Evolutionary conservation across 345 rosid genomes (phyloP).

Genomic region (Gossypium mustelinum): DNA sequence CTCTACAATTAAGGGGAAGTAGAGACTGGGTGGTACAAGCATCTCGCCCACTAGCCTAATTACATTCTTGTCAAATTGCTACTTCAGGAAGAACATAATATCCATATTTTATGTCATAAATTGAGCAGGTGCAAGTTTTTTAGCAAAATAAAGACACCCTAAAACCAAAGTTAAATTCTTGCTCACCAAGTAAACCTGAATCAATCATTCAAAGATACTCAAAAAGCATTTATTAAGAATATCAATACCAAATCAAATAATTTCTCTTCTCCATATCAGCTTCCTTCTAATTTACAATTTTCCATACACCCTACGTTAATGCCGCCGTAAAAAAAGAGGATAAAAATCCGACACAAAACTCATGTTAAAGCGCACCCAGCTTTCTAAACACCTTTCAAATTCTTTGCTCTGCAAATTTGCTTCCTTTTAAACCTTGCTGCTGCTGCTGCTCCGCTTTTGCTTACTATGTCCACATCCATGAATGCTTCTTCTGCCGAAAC

Average conservation of each 20-base stretch:
- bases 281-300: background rate
- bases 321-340: background rate
- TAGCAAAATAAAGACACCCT: too few species aligned
- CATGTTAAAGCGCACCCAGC: background rate
- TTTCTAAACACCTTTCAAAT: background rate
- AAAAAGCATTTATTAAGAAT: background rate
- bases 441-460: slow-evolving; percentile 26
- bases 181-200: background rate
- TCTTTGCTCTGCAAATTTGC: slow-evolving; percentile 28
- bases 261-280: too few species aligned
- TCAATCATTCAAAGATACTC: background rate
- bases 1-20: too few species aligned
- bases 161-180: too few species aligned
- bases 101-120: too few species aligned
- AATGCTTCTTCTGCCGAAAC: background rate
- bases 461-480: background rate
- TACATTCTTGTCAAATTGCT: too few species aligned
- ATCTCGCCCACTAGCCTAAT: too few species aligned
- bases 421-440: slow-evolving; percentile 36
- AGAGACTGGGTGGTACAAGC: too few species aligned
- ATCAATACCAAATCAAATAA: background rate
- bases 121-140: too few species aligned
- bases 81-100: too few species aligned
- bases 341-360: background rate
- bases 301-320: background rate